Percentiles rank a stretch among this genome's conserved stretches.
phyloP scores from a whole-genome alignment of 148 eudicot genomes.

The Rhododendron mucronatum region DNA sequence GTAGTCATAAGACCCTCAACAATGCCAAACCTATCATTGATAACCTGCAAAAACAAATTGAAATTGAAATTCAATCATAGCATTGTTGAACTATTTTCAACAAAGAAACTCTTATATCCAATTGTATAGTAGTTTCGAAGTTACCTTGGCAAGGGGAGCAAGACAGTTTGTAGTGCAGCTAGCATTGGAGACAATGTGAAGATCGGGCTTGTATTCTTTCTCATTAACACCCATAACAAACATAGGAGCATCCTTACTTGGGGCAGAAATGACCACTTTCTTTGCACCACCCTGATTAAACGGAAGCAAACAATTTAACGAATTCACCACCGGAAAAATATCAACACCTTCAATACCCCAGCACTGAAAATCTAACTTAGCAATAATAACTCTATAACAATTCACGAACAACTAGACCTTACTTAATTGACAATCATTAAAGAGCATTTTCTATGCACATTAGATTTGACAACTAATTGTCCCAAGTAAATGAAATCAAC shows the following conservation, averaged over 20 bases:
- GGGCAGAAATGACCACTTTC: slow-evolving; percentile 69
- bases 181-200: slow-evolving; percentile 66
- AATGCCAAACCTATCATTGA: slow-evolving; percentile 61
- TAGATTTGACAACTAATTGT: background rate
- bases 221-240: slow-evolving; percentile 80
- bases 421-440: background rate
- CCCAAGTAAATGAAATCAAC: background rate
- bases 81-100: background rate
- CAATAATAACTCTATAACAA: background rate
- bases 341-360: background rate
- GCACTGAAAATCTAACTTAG: background rate
- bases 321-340: background rate
- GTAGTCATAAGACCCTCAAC: slow-evolving; percentile 84
- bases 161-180: slow-evolving; percentile 85
- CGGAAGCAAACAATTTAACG: background rate
- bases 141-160: slow-evolving; percentile 79
- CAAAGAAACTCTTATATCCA: background rate
- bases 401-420: background rate
- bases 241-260: slow-evolving; percentile 74
- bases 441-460: background rate
- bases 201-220: slow-evolving; percentile 53
- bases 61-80: background rate
- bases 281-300: slow-evolving; percentile 60
- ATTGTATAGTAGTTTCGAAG: background rate
- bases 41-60: slow-evolving; percentile 27